Evolutionary conservation across 2,329 filamentous ascomycete species (phyloP).

Genomic region (Aspergillus spinulosporus): DNA sequence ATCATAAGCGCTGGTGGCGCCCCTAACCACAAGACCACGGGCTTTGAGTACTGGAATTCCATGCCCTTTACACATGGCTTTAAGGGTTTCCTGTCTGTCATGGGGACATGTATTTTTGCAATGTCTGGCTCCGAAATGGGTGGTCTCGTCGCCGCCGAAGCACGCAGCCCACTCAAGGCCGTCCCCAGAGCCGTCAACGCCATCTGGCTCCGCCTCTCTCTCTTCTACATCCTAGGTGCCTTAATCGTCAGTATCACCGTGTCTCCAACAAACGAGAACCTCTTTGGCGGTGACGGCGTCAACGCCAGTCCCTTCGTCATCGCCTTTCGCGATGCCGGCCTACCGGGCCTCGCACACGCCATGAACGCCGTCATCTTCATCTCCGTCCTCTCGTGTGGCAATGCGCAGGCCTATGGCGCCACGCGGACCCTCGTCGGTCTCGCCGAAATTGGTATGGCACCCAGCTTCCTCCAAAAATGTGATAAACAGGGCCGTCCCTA

Average conservation of each 20-base stretch:
- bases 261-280: slow-evolving; percentile 39
- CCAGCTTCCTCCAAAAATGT: slow-evolving; percentile 34
- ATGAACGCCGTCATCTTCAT: slow-evolving; percentile 54
- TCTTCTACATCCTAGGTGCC: slow-evolving; percentile 50
- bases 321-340: slow-evolving; percentile 44
- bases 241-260: slow-evolving; percentile 50
- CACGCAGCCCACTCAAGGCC: slow-evolving; percentile 44
- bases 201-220: slow-evolving; percentile 48
- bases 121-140: slow-evolving; percentile 47
- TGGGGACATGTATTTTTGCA: slow-evolving; percentile 42
- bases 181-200: slow-evolving; percentile 49
- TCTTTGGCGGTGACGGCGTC: slow-evolving; percentile 45
- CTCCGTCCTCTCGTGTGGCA: slow-evolving; percentile 49
- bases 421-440: slow-evolving; percentile 49
- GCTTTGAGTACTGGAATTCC: slow-evolving; percentile 50
- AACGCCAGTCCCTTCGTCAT: slow-evolving; percentile 49
- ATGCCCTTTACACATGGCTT: slow-evolving; percentile 48
- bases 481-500: slow-evolving; percentile 44
- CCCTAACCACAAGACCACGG: slow-evolving; percentile 40
- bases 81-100: slow-evolving; percentile 43
- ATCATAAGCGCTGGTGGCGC: slow-evolving; percentile 49
- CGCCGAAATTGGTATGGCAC: slow-evolving; percentile 47
- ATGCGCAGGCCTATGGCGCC: slow-evolving; percentile 46
- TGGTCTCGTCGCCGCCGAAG: slow-evolving; percentile 49
- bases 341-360: slow-evolving; percentile 46